Conservation (phyloP, 768 basidiomycete species). For the Tulasnella sp. region DNA sequence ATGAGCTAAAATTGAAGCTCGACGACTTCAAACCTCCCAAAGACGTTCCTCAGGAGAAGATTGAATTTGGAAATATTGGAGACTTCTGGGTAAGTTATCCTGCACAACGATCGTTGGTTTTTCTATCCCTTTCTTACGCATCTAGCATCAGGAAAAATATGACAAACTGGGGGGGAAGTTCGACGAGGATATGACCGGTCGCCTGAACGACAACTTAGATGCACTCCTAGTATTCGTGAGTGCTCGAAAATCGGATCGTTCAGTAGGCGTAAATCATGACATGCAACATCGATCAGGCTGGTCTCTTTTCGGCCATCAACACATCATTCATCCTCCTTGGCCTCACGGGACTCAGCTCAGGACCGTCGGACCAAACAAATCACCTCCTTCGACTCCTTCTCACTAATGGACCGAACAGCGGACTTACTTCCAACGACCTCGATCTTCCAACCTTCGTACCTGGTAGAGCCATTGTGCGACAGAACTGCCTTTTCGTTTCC, state of each 20-base stretch:
- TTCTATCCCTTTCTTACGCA: no score
- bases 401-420: background rate
- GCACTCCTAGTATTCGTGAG: conserved; percentile 1
- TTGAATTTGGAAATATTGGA: no score
- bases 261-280: no score
- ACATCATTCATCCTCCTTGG: background rate
- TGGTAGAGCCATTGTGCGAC: background rate
- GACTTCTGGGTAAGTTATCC: no score
- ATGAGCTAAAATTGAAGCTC: no score
- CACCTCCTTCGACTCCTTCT: background rate
- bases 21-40: no score
- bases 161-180: background rate
- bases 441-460: background rate
- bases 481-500: background rate
- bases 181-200: background rate
- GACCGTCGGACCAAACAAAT: background rate
- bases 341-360: background rate
- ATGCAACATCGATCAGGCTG: background rate
- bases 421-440: background rate
- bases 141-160: no score
- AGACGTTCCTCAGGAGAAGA: no score
- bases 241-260: no score
- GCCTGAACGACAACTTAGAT: background rate
- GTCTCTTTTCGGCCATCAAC: background rate
- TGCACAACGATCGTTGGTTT: no score